Evolutionary conservation across 2,329 filamentous ascomycete species (phyloP).

Genomic region (Nannizziopsis barbatae): DNA sequence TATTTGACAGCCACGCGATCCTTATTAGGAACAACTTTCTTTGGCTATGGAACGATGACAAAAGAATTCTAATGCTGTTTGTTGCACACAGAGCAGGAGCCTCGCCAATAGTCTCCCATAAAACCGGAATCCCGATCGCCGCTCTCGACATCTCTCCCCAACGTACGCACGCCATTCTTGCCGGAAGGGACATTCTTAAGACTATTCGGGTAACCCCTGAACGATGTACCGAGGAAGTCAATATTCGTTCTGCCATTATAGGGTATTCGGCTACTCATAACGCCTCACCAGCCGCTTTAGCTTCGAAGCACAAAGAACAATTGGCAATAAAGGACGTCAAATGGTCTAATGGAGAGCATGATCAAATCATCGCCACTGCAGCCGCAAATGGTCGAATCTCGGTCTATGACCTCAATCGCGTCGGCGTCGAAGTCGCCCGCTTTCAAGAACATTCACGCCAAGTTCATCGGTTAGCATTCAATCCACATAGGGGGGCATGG

Average conservation of each 20-base stretch:
- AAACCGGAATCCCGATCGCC: conserved; percentile 53
- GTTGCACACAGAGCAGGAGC: conserved; percentile 32
- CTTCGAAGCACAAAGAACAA: conserved; percentile 45
- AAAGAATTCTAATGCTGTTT: not conserved
- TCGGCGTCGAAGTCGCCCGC: conserved; percentile 49
- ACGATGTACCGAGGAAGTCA: conserved; percentile 50
- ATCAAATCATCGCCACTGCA: conserved; percentile 51
- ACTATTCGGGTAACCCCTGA: conserved; percentile 49
- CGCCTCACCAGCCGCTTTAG: conserved; percentile 32
- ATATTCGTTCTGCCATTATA: conserved; percentile 50
- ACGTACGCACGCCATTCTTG: conserved; percentile 52
- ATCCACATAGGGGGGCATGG: conserved; percentile 49
- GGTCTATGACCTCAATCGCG: conserved; percentile 52
- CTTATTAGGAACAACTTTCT: not conserved
- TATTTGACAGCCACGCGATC: not conserved
- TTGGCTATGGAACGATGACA: not conserved
- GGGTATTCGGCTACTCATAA: conserved; percentile 45
- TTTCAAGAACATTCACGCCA: conserved; percentile 55
- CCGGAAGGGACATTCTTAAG: conserved; percentile 55
- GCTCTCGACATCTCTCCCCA: conserved; percentile 54
- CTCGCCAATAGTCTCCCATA: conserved; percentile 48
- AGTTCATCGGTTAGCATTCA: conserved; percentile 55
- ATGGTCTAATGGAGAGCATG: conserved; percentile 53
- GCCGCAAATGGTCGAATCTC: conserved; percentile 55
- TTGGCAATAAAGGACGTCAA: conserved; percentile 55